Evolutionary conservation across 768 basidiomycete genomes (phyloP).

Genomic region (Tricholoma bakamatsutake): DNA sequence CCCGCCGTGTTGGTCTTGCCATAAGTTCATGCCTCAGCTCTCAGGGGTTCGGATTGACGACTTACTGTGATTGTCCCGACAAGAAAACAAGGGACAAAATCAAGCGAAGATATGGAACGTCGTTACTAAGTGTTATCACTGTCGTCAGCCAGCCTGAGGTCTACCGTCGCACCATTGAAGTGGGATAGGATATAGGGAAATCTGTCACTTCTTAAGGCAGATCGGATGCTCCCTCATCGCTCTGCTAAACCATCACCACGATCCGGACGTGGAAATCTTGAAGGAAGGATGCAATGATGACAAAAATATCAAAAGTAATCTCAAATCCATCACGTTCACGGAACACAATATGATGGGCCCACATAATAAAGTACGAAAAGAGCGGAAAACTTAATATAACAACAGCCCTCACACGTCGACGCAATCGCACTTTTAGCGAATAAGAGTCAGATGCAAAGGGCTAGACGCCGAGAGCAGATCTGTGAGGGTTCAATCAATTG

Average conservation of each 20-base stretch:
- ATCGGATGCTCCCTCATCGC: slow-evolving; percentile 6
- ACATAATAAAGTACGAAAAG: slow-evolving; percentile 28
- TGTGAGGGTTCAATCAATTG: too few species aligned
- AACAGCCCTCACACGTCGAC: slow-evolving; percentile 28
- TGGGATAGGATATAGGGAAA: not conserved
- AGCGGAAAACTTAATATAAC: slow-evolving; percentile 23
- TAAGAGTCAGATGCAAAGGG: not conserved
- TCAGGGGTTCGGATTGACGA: not conserved
- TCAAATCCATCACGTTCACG: slow-evolving; percentile 5
- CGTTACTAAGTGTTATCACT: not conserved
- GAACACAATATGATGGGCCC: slow-evolving; percentile 10
- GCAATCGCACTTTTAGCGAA: slow-evolving; percentile 32
- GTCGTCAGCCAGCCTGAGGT: not conserved
- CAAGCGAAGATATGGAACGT: too few species aligned
- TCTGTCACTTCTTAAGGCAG: not conserved
- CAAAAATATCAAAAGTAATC: not conserved
- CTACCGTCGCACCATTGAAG: not conserved
- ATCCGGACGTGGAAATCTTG: not conserved
- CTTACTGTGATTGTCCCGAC: not conserved
- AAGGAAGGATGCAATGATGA: not conserved
- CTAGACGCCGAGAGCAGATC: not conserved
- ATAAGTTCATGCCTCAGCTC: not conserved
- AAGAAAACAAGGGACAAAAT: not conserved
- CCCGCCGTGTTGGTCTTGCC: too few species aligned
- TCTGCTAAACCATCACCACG: not conserved